phyloP scores from a whole-genome alignment of 2,329 filamentous ascomycete genomes.

The Lasiodiplodia theobromae region DNA sequence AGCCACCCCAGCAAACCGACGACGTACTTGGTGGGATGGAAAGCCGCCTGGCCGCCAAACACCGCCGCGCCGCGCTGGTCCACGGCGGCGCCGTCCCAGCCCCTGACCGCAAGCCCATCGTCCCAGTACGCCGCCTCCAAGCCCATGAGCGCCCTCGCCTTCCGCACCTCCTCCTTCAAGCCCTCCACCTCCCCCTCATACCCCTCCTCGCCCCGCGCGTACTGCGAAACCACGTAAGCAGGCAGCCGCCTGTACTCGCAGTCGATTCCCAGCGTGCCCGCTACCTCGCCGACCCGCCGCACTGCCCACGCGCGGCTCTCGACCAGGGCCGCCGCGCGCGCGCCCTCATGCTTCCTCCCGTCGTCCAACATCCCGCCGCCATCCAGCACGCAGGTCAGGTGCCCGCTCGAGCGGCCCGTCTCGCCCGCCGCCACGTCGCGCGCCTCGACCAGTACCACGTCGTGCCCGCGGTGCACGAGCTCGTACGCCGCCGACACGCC shows the following conservation, averaged over 20 bases:
- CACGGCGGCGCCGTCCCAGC: slow-evolving; percentile 60
- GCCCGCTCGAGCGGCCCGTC: slow-evolving; percentile 61
- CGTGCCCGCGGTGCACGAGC: slow-evolving; percentile 57
- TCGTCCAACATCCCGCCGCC: slow-evolving; percentile 50
- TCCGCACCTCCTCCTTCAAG: slow-evolving; percentile 55
- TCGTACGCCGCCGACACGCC: slow-evolving; percentile 62
- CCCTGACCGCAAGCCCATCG: slow-evolving; percentile 56
- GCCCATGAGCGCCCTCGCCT: slow-evolving; percentile 52
- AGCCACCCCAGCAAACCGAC: slow-evolving; percentile 61
- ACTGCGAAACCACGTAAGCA: slow-evolving; percentile 61
- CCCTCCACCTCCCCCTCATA: slow-evolving; percentile 56
- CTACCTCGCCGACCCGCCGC: slow-evolving; percentile 59
- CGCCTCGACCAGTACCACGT: slow-evolving; percentile 62
- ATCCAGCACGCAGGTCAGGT: slow-evolving; percentile 63
- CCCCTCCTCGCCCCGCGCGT: slow-evolving; percentile 49
- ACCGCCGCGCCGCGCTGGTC: slow-evolving; percentile 62
- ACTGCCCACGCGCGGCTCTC: slow-evolving; percentile 64
- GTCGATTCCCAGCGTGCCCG: slow-evolving; percentile 58
- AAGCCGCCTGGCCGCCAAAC: slow-evolving; percentile 58
- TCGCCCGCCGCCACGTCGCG: slow-evolving; percentile 63
- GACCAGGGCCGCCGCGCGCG: too few species aligned
- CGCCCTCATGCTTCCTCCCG: too few species aligned
- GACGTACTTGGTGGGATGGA: slow-evolving; percentile 65
- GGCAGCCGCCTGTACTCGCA: slow-evolving; percentile 63
- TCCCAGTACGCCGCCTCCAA: slow-evolving; percentile 50